These are phyloP conservation scores for Cercophora newfieldiana DNA, from an alignment of 495 filamentous ascomycete species.

Conservation along the genomic window DNA sequence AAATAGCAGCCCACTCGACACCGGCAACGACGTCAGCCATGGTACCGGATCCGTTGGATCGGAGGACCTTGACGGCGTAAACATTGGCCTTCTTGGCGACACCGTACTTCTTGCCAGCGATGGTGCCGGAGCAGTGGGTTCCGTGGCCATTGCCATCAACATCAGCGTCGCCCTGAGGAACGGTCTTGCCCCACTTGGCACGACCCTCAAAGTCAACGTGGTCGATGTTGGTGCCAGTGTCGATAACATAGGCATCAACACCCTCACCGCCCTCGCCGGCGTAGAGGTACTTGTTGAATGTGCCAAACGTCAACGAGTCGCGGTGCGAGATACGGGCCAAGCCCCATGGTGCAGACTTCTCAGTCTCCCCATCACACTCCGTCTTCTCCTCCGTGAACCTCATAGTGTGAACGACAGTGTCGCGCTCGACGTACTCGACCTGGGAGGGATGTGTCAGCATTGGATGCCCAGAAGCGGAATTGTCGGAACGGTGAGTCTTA, in stretches of 20 bases:
- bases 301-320: conserved; percentile 77
- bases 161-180: conserved; percentile 80
- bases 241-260: conserved; percentile 98
- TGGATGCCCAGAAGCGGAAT: not conserved
- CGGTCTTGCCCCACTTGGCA: conserved; percentile 94
- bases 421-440: conserved; percentile 96
- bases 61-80: conserved; percentile 95
- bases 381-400: conserved; percentile 32
- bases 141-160: conserved; percentile 97
- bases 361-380: conserved; percentile 51
- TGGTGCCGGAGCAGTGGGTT: conserved; percentile 98
- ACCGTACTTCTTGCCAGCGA: conserved; percentile 97
- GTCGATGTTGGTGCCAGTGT: conserved; percentile 90
- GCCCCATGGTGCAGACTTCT: conserved; percentile 97
- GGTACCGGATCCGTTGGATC: conserved; percentile 94
- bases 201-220: conserved; percentile 98
- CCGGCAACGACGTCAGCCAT: conserved; percentile 99
- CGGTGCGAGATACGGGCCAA: conserved; percentile 97
- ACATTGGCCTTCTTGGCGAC: conserved; percentile 98
- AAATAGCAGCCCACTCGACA: conserved; percentile 89
- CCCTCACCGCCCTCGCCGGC: conserved; percentile 90
- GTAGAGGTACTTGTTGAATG: conserved; percentile 98
- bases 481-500: conserved; percentile 55
- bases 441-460: conserved; percentile 40
- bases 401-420: conserved; percentile 86